These are phyloP conservation scores for Penicillium aurantiogriseum DNA, from an alignment of 2,329 filamentous ascomycete species.

Conservation along the genomic window DNA sequence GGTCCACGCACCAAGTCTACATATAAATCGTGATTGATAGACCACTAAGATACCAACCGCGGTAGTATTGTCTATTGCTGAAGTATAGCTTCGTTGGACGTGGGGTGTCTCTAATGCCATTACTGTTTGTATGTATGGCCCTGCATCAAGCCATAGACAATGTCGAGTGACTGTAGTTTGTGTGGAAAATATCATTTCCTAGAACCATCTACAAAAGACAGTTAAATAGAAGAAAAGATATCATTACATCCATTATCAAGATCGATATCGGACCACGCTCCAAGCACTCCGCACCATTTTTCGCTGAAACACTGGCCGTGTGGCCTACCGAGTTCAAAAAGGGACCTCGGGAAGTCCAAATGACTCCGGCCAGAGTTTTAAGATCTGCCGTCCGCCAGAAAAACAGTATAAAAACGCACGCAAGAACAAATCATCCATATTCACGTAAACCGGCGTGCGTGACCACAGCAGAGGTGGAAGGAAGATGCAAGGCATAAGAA, in stretches of 20 bases:
- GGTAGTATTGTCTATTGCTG: neutral
- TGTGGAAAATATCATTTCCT: neutral
- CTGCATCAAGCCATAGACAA: neutral
- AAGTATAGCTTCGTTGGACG: neutral
- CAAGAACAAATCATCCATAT: slow-evolving; percentile 15
- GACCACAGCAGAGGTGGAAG: slow-evolving; percentile 13
- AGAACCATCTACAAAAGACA: neutral
- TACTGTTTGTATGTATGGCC: neutral
- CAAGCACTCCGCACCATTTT: slow-evolving; percentile 14
- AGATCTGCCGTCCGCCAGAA: neutral
- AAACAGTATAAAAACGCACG: slow-evolving; percentile 5
- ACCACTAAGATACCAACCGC: neutral
- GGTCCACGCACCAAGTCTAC: neutral
- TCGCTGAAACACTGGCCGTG: slow-evolving; percentile 7
- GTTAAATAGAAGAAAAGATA: slow-evolving; percentile 13
- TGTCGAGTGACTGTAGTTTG: neutral
- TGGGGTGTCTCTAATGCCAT: neutral
- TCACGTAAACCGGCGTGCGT: slow-evolving; percentile 13
- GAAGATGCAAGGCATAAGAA: slow-evolving; percentile 23
- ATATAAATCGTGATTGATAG: neutral
- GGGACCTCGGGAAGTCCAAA: neutral
- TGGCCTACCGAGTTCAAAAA: neutral
- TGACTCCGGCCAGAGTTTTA: neutral
- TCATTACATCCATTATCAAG: slow-evolving; percentile 34
- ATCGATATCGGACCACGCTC: slow-evolving; percentile 23